These are phyloP conservation scores for Brettanomyces naardenensis DNA, from an alignment of 805 yeast species.

Conservation along the genomic window DNA sequence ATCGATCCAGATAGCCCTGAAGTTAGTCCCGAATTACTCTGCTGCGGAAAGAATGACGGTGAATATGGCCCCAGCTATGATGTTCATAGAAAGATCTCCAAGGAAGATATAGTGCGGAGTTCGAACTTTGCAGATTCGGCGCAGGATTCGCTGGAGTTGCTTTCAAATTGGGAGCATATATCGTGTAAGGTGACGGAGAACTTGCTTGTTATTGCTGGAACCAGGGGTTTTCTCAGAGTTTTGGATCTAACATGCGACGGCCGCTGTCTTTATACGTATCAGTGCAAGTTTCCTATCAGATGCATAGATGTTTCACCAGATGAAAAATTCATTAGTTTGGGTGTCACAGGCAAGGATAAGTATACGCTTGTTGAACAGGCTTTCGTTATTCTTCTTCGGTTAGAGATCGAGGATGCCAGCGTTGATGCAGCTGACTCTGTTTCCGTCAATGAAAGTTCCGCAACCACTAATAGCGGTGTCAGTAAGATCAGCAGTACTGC, in stretches of 20 bases:
- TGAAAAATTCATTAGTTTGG: conserved; percentile 64
- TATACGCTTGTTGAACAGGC: conserved; percentile 67
- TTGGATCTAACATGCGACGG: conserved; percentile 53
- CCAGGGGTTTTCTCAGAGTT: conserved; percentile 63
- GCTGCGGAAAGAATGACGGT: conserved; percentile 64
- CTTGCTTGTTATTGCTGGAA: conserved; percentile 60
- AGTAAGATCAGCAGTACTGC: not conserved
- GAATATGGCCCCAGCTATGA: conserved; percentile 53
- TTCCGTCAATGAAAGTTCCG: not conserved
- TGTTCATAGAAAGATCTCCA: conserved; percentile 21
- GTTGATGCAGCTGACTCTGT: conserved; percentile 1
- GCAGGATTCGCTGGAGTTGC: conserved; percentile 24
- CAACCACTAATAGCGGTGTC: not conserved
- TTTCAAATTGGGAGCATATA: conserved; percentile 51
- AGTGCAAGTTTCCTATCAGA: conserved; percentile 67
- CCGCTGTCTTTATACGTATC: conserved; percentile 56
- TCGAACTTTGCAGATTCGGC: conserved; percentile 22
- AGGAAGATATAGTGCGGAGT: conserved; percentile 16
- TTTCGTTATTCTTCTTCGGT: conserved; percentile 47
- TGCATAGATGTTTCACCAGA: conserved; percentile 66
- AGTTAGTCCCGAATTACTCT: conserved; percentile 45
- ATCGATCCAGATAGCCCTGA: conserved; percentile 36
- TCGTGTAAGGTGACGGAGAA: conserved; percentile 52
- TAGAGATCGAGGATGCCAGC: conserved; percentile 15
- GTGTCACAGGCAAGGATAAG: conserved; percentile 75